These are phyloP conservation scores for Myrmaecium sp. DNA, from an alignment of 2,329 filamentous ascomycete species.

Conservation along the genomic window DNA sequence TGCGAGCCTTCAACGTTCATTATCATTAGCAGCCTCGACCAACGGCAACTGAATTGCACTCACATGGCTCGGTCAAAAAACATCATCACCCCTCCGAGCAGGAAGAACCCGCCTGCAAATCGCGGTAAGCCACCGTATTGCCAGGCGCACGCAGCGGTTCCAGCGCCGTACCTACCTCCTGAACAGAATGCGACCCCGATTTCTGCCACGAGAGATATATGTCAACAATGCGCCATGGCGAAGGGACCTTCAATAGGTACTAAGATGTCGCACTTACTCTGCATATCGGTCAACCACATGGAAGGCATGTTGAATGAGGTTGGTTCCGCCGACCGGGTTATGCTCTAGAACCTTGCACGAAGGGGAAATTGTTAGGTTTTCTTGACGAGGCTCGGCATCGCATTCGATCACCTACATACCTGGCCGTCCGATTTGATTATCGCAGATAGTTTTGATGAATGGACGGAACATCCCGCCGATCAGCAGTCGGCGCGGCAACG, in stretches of 20 bases:
- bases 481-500: too few relatives aligned
- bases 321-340: not conserved
- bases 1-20: conserved; percentile 47
- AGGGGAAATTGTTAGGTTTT: too few relatives aligned
- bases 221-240: conserved; percentile 8
- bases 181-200: conserved; percentile 96
- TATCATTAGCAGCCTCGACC: conserved; percentile 6
- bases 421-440: too few relatives aligned
- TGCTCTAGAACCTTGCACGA: not conserved
- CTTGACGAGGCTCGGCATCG: too few relatives aligned
- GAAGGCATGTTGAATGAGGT: conserved; percentile 57
- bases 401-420: too few relatives aligned
- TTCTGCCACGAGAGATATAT: conserved; percentile 51
- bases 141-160: too few relatives aligned
- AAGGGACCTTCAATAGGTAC: too few relatives aligned
- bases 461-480: too few relatives aligned
- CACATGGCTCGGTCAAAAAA: conserved; percentile 97
- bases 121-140: too few relatives aligned
- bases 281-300: conserved; percentile 92
- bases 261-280: conserved; percentile 74
- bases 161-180: conserved; percentile 53
- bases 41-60: conserved; percentile 16
- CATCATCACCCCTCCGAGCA: conserved; percentile 82
- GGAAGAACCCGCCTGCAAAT: conserved; percentile 90
- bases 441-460: too few relatives aligned